Evolutionary conservation across 2,329 filamentous ascomycete species (phyloP).

Genomic region (Colletotrichum horii): DNA sequence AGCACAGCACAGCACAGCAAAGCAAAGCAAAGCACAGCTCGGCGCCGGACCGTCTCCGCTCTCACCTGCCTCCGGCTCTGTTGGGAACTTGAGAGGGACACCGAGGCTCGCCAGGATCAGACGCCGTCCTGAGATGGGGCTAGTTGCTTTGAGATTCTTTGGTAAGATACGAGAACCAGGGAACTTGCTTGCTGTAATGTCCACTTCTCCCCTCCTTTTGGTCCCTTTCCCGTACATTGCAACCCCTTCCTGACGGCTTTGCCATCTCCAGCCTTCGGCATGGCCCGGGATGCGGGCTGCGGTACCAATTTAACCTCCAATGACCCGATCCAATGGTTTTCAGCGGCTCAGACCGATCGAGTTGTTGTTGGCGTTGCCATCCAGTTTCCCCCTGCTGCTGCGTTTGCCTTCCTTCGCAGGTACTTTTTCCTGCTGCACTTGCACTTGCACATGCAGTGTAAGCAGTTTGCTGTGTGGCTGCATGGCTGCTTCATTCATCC

Average conservation of each 20-base stretch:
- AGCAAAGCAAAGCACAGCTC: neutral
- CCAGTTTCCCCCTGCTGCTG: neutral
- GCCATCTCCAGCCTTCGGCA: neutral
- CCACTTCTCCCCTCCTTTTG: neutral
- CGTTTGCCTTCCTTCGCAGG: neutral
- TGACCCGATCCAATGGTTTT: conserved; percentile 17
- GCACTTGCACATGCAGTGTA: neutral
- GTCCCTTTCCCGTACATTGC: neutral
- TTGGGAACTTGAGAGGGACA: neutral
- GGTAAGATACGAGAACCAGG: neutral
- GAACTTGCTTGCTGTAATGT: neutral
- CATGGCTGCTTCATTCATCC: neutral
- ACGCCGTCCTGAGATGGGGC: neutral
- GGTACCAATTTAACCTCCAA: conserved; percentile 15
- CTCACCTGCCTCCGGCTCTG: neutral
- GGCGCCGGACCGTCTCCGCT: neutral
- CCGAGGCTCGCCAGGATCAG: neutral
- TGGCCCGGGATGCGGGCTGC: neutral
- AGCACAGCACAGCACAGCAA: too few species aligned
- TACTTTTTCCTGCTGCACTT: neutral
- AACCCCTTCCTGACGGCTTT: neutral
- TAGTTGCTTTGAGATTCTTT: conserved; percentile 17
- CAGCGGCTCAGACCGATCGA: conserved; percentile 17
- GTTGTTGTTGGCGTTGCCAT: neutral
- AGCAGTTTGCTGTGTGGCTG: neutral